A percentile compares a stretch with the other conserved stretches of the same genome.
Evolutionary conservation across 2,329 filamentous ascomycete species (phyloP).

Genomic region (Fusarium bactridioides): DNA sequence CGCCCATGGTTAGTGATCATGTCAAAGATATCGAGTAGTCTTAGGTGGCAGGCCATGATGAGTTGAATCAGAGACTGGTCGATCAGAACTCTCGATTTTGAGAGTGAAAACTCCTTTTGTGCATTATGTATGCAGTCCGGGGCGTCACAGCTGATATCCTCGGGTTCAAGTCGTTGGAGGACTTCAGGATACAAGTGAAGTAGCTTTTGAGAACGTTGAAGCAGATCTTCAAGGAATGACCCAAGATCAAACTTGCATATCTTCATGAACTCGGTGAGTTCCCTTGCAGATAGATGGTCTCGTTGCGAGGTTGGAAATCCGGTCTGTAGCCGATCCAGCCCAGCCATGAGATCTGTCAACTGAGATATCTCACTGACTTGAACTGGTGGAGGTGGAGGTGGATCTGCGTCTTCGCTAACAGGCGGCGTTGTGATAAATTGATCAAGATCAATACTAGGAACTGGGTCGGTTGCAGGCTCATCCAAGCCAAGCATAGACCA

Average conservation of each 20-base stretch:
- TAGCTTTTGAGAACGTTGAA: conserved; percentile 47
- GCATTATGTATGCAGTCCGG: conserved; percentile 47
- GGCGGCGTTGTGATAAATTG: conserved; percentile 7
- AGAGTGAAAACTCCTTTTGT: conserved; percentile 20
- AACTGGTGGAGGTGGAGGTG: neutral
- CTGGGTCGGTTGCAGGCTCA: neutral
- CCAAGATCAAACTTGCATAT: conserved; percentile 39
- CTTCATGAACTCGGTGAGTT: conserved; percentile 35
- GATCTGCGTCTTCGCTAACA: neutral
- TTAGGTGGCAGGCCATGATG: conserved; percentile 49
- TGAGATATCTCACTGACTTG: conserved; percentile 14
- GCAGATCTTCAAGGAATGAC: conserved; percentile 46
- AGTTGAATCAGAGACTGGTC: conserved; percentile 50
- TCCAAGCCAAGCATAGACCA: conserved; percentile 32
- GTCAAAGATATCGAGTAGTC: conserved; percentile 50
- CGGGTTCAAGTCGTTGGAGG: conserved; percentile 19
- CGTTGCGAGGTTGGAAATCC: conserved; percentile 4
- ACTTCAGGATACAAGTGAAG: conserved; percentile 47
- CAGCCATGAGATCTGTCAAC: conserved; percentile 33
- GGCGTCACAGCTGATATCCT: conserved; percentile 39
- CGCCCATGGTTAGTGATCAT: conserved; percentile 43
- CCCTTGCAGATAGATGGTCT: conserved; percentile 37
- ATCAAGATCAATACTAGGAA: neutral
- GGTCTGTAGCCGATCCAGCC: conserved; percentile 36
- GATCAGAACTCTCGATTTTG: conserved; percentile 17